Conservation (phyloP, 768 basidiomycete genomes). For the Pleurotus ostreatus region DNA sequence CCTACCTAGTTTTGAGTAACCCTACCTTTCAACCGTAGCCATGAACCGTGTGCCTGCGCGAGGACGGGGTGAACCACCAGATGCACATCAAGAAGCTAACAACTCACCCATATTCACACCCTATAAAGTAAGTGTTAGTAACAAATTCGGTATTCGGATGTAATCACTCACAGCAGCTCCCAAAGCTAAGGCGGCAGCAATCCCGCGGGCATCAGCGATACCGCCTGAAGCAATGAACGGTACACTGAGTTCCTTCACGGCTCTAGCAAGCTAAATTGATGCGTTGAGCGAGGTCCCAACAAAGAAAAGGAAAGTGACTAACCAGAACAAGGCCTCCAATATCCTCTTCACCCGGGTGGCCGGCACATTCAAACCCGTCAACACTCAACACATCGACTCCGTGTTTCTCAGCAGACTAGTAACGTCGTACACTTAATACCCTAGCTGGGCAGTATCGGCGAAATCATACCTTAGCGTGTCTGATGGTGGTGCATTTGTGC, state of each 20-base stretch:
- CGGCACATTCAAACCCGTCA: constrained; percentile 94
- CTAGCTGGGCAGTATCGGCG: not conserved
- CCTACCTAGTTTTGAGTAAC: not conserved
- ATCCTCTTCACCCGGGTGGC: constrained; percentile 93
- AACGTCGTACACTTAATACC: no score
- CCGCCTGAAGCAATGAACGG: constrained; percentile 93
- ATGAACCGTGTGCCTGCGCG: constrained; percentile 77
- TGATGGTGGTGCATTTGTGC: constrained; percentile 87
- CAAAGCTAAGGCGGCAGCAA: constrained; percentile 77
- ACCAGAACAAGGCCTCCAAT: constrained; percentile 86
- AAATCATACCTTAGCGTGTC: constrained; percentile 70
- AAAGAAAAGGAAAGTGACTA: constrained; percentile 9
- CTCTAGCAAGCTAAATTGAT: constrained; percentile 66
- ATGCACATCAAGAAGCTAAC: constrained; percentile 15
- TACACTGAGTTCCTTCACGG: constrained; percentile 75
- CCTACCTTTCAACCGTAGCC: constrained; percentile 81
- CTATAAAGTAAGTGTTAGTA: constrained; percentile 27
- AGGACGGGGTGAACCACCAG: constrained; percentile 2
- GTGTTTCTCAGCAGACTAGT: constrained; percentile 55
- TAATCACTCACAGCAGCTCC: constrained; percentile 64
- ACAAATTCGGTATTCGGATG: not conserved
- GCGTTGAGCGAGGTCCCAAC: not conserved
- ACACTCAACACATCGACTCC: constrained; percentile 89
- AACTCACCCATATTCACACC: constrained; percentile 78
- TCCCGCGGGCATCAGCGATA: constrained; percentile 80